Evolutionary conservation across 805 yeast genomes (phyloP).

Genomic region (Jamesozyma piceae): DNA sequence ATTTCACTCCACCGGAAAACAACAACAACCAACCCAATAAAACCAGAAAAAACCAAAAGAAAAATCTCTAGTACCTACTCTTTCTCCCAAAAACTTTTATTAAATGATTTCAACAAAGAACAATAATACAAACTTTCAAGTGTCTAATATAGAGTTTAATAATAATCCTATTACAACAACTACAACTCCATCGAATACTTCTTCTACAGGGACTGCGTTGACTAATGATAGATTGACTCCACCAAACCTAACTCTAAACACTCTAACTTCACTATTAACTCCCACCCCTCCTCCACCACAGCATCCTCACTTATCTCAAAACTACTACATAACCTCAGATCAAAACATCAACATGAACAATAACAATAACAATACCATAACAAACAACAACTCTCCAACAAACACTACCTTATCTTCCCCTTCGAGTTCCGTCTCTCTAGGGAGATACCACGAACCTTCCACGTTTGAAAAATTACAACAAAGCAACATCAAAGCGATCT

Average conservation of each 20-base stretch:
- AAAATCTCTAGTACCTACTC: no score
- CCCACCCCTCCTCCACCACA: background rate
- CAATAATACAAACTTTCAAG: no score
- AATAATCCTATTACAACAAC: no score
- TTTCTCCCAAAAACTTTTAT: no score
- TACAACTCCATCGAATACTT: no score
- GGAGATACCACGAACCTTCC: slow-evolving; percentile 10
- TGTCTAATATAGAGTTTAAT: no score
- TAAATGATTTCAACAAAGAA: no score
- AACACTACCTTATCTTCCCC: slow-evolving; percentile 2
- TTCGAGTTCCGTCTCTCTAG: slow-evolving; percentile 4
- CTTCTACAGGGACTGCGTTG: no score
- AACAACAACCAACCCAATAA: no score
- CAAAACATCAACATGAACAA: background rate
- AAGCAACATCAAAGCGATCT: background rate
- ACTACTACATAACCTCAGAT: background rate
- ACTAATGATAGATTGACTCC: background rate
- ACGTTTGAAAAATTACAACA: slow-evolving; percentile 6
- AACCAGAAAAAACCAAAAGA: no score
- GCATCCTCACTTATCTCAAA: background rate
- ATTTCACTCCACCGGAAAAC: no score
- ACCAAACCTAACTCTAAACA: background rate
- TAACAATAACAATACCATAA: background rate
- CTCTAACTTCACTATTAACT: background rate
- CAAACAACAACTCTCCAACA: background rate